Conservation (phyloP, 495 filamentous ascomycete genomes). For the Cladorrhinum samala region DNA sequence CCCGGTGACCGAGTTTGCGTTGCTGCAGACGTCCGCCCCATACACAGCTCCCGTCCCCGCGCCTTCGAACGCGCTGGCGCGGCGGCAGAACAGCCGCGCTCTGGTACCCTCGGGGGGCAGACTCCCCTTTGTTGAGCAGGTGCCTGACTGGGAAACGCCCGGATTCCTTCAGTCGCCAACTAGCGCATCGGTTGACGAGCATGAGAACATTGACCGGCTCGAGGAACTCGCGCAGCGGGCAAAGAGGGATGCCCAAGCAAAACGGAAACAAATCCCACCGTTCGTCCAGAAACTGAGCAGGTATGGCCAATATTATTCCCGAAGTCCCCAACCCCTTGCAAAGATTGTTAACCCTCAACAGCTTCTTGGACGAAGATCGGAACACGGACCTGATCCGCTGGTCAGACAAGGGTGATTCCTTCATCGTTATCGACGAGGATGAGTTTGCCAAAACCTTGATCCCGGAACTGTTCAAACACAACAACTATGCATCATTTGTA, state of each 20-base stretch:
- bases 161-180: constrained; percentile 29
- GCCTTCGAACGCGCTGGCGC: constrained; percentile 60
- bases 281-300: constrained; percentile 99
- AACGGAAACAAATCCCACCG: constrained; percentile 90
- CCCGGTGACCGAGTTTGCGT: constrained; percentile 34
- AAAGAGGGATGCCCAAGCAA: constrained; percentile 75
- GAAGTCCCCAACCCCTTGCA: background rate
- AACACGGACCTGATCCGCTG: constrained; percentile 95
- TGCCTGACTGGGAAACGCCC: constrained; percentile 40
- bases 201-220: constrained; percentile 68
- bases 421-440: constrained; percentile 95
- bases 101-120: constrained; percentile 41
- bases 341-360: constrained; percentile 29
- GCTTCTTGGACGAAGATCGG: constrained; percentile 86
- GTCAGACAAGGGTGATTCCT: constrained; percentile 94
- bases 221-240: constrained; percentile 68
- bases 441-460: constrained; percentile 98
- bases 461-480: constrained; percentile 97
- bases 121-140: constrained; percentile 39
- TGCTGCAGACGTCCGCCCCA: constrained; percentile 41
- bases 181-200: constrained; percentile 41
- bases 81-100: constrained; percentile 58
- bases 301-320: constrained; percentile 38
- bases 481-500: constrained; percentile 98
- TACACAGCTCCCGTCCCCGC: constrained; percentile 30